Percentiles rank a stretch among this genome's conserved stretches.
phyloP scores from a whole-genome alignment of 306 rosid genomes.

The Quercus mongolica region DNA sequence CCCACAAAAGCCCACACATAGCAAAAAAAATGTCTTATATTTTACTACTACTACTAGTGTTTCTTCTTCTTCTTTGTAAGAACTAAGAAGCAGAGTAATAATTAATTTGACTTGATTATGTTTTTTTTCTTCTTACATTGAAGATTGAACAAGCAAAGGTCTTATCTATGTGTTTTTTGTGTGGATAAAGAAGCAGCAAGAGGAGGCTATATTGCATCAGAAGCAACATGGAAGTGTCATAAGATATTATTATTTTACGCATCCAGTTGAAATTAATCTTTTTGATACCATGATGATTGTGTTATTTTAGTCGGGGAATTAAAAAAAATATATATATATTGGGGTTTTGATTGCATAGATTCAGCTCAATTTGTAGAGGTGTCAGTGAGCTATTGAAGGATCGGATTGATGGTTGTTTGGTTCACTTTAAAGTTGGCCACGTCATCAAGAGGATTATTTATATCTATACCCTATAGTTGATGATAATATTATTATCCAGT shows the following conservation, averaged over 20 bases:
- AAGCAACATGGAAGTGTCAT: conserved; percentile 30
- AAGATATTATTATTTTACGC: conserved; percentile 21
- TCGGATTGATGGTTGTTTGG: too few relatives aligned
- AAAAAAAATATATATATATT: neutral
- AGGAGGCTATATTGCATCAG: conserved; percentile 33
- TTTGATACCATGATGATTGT: conserved; percentile 44
- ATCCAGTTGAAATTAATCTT: conserved; percentile 52
- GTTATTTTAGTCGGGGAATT: neutral
- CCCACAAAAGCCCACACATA: conserved; percentile 27
- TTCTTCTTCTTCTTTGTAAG: neutral
- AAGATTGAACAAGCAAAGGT: neutral
- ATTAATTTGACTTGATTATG: neutral
- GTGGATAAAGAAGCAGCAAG: too few relatives aligned
- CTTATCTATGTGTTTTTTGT: neutral
- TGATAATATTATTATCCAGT: too few relatives aligned
- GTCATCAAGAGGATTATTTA: neutral
- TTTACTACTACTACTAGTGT: neutral
- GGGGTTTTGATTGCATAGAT: neutral
- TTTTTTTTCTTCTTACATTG: neutral
- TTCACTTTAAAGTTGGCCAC: neutral
- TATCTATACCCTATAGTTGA: too few relatives aligned
- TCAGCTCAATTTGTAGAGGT: neutral
- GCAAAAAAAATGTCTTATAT: neutral
- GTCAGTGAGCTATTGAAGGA: neutral
- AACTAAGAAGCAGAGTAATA: neutral